Percentiles rank a stretch among this genome's conserved stretches.
phyloP scores from a whole-genome alignment of 768 basidiomycete genomes.

The Epithele typhae region DNA sequence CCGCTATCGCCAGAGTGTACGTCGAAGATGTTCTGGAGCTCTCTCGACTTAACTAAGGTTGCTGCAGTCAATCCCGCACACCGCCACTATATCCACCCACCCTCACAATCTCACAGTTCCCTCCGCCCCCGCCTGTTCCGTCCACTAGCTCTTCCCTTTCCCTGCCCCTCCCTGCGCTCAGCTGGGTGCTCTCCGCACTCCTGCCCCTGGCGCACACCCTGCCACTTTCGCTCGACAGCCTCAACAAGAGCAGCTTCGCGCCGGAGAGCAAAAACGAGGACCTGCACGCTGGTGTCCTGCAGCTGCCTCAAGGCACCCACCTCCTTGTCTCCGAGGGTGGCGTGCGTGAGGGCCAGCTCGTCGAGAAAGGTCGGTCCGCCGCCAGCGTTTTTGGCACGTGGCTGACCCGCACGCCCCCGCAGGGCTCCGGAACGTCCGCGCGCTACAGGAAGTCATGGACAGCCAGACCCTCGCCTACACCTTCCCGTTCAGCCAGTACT shows the following conservation, averaged over 20 bases:
- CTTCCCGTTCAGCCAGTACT: slow-evolving; percentile 72
- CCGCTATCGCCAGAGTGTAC: slow-evolving; percentile 58
- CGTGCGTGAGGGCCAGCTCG: slow-evolving; percentile 62
- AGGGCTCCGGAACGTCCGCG: slow-evolving; percentile 63
- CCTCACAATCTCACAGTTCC: slow-evolving; percentile 60
- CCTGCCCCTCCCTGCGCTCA: slow-evolving; percentile 40
- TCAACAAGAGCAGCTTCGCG: slow-evolving; percentile 55
- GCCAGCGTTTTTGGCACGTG: neutral
- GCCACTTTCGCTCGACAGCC: slow-evolving; percentile 54
- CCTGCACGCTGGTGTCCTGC: slow-evolving; percentile 68
- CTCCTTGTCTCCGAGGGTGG: slow-evolving; percentile 64
- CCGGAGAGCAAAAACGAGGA: slow-evolving; percentile 72
- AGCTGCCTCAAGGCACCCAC: slow-evolving; percentile 59
- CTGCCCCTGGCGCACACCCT: slow-evolving; percentile 53
- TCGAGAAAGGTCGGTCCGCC: slow-evolving; percentile 38
- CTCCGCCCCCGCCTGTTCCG: slow-evolving; percentile 32
- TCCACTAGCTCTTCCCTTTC: slow-evolving; percentile 7
- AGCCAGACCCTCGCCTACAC: slow-evolving; percentile 66
- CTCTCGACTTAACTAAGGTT: neutral
- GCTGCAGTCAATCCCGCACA: slow-evolving; percentile 56
- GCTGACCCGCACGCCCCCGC: neutral
- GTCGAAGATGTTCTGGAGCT: slow-evolving; percentile 22
- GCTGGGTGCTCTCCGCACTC: slow-evolving; percentile 49
- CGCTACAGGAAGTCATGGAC: slow-evolving; percentile 59
- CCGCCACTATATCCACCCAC: slow-evolving; percentile 66